phyloP scores from a whole-genome alignment of 2,329 filamentous ascomycete species.

The Grosmannia penicillata region DNA sequence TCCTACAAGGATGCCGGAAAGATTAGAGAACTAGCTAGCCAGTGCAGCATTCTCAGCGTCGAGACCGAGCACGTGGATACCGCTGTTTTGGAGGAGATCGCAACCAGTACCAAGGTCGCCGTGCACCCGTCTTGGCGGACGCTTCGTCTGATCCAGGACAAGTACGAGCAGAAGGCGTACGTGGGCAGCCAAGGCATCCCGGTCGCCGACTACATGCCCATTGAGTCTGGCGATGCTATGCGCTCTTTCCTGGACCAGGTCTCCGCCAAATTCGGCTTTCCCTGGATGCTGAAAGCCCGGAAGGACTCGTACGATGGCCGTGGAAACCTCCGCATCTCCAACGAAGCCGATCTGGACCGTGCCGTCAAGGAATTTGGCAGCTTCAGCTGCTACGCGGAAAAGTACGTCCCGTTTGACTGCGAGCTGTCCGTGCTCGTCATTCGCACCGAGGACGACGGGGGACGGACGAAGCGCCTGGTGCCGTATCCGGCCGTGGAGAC shows the following conservation, averaged over 20 bases:
- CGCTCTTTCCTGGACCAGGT: conserved; percentile 47
- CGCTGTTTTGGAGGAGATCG: conserved; percentile 73
- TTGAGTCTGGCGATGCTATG: conserved; percentile 40
- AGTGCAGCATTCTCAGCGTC: conserved; percentile 71
- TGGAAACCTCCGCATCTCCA: conserved; percentile 41
- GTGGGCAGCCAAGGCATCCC: conserved; percentile 53
- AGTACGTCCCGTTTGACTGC: conserved; percentile 71
- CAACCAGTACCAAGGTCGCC: conserved; percentile 41
- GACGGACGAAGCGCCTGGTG: conserved; percentile 34
- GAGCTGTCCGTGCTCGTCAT: conserved; percentile 93
- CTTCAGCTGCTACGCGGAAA: conserved; percentile 72
- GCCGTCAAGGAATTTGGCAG: conserved; percentile 56
- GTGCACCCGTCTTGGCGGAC: conserved; percentile 78
- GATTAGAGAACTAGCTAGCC: conserved; percentile 62
- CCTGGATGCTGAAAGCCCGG: conserved; percentile 83
- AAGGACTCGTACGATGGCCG: conserved; percentile 89
- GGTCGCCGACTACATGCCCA: conserved; percentile 54
- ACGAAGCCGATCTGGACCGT: conserved; percentile 33
- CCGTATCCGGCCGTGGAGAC: conserved; percentile 89
- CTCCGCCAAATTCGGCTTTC: conserved; percentile 55
- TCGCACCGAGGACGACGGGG: conserved; percentile 58
- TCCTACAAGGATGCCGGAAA: conserved; percentile 76
- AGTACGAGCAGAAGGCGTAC: conserved; percentile 79
- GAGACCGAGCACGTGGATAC: conserved; percentile 95
- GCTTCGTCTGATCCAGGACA: conserved; percentile 82